A percentile compares a stretch with the other conserved stretches of the same genome.
Conservation (phyloP, 1,139 yeast species). For the Candida neerlandica region DNA sequence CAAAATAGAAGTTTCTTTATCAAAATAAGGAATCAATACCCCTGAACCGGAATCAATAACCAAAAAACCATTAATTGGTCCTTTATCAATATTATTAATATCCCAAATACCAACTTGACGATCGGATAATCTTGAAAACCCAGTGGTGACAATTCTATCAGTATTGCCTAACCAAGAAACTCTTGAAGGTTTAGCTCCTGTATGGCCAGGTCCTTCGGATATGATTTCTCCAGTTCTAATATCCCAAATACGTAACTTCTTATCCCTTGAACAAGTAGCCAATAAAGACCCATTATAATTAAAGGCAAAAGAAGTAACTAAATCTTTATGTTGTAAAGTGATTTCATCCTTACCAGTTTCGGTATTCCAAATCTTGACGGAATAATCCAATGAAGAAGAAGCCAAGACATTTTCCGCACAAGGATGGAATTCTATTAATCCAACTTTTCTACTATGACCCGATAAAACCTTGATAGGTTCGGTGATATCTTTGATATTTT, state of each 20-base stretch:
- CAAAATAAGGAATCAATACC: conserved; percentile 87
- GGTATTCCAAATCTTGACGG: conserved; percentile 89
- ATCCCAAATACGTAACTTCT: conserved; percentile 90
- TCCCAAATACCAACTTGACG: conserved; percentile 97
- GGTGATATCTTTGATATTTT: conserved; percentile 65
- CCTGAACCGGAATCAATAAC: conserved; percentile 91
- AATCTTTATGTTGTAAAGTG: conserved; percentile 82
- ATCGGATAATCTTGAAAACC: conserved; percentile 88
- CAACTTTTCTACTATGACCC: conserved; percentile 94
- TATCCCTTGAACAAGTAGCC: conserved; percentile 93
- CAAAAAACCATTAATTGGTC: conserved; percentile 87
- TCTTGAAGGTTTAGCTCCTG: conserved; percentile 90
- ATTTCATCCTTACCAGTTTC: conserved; percentile 70
- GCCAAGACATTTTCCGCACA: conserved; percentile 85
- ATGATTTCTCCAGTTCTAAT: conserved; percentile 71
- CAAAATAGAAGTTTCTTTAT: conserved; percentile 74
- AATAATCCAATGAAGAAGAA: conserved; percentile 85
- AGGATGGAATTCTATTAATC: conserved; percentile 91
- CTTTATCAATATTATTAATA: conserved; percentile 65
- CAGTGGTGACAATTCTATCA: conserved; percentile 90
- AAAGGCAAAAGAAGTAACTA: conserved; percentile 88
- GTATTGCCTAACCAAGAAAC: conserved; percentile 88
- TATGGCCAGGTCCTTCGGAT: conserved; percentile 86
- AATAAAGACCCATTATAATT: conserved; percentile 84
- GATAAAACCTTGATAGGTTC: conserved; percentile 67